A percentile compares a stretch with the other conserved stretches of the same genome.
These are phyloP conservation scores for Yamadazyma aaseri DNA, from an alignment of 1,139 yeast genomes.

Conservation along the genomic window DNA sequence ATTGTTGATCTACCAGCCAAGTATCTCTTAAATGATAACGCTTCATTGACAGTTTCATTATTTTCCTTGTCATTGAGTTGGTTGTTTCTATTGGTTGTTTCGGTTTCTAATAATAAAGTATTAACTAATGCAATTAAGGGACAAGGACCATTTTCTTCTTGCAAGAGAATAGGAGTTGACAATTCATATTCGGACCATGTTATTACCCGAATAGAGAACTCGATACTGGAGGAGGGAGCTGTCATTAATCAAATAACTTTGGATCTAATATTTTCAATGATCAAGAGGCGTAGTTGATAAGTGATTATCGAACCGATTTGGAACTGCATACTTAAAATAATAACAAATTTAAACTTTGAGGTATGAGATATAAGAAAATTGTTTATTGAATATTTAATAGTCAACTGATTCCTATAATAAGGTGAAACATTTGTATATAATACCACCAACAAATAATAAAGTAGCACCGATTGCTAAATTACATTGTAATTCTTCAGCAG, in stretches of 20 bases:
- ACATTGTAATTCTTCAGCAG: constrained; percentile 27
- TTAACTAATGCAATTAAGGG: constrained; percentile 83
- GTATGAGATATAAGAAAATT: background rate
- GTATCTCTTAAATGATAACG: constrained; percentile 7
- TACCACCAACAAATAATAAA: constrained; percentile 1
- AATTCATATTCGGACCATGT: constrained; percentile 34
- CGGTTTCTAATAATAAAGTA: constrained; percentile 54
- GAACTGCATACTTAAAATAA: too few relatives aligned
- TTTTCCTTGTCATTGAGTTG: constrained; percentile 11
- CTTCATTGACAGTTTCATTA: constrained; percentile 8
- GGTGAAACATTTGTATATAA: background rate
- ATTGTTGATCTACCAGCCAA: constrained; percentile 11
- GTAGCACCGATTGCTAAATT: constrained; percentile 17
- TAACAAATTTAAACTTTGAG: background rate
- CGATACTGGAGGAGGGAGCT: constrained; percentile 4
- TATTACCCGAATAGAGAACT: constrained; percentile 24
- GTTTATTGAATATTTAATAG: background rate
- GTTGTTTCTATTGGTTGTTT: constrained; percentile 20
- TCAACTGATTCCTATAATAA: background rate
- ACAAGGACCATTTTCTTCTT: constrained; percentile 85
- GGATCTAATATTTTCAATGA: too few relatives aligned
- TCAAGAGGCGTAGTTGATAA: constrained; percentile 1
- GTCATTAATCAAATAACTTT: too few relatives aligned
- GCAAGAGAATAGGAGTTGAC: constrained; percentile 64
- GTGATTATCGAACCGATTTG: too few relatives aligned